These are phyloP conservation scores for Malbranchea cinnamomea DNA, from an alignment of 2,329 filamentous ascomycete species.

Conservation along the genomic window DNA sequence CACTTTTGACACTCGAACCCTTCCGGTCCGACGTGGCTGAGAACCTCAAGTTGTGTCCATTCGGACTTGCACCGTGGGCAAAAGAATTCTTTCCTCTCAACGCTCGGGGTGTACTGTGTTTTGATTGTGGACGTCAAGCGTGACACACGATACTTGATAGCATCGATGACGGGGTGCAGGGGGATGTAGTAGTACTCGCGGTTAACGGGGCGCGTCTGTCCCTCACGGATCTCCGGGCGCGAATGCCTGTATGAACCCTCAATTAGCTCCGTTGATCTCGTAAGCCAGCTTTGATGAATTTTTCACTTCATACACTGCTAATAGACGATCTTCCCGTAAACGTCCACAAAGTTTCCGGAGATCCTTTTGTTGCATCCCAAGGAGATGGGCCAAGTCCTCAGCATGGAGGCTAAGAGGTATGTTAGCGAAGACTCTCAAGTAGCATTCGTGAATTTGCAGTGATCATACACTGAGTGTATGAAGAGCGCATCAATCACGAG, in stretches of 20 bases:
- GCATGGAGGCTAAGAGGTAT: constrained; percentile 49
- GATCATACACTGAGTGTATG: constrained; percentile 51
- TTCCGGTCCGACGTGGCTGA: constrained; percentile 52
- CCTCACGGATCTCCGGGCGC: constrained; percentile 63
- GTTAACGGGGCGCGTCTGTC: constrained; percentile 65
- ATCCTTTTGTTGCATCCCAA: constrained; percentile 83
- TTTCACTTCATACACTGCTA: constrained; percentile 51
- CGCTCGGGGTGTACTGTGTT: constrained; percentile 60
- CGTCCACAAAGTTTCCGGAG: constrained; percentile 78
- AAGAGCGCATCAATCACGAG: constrained; percentile 68
- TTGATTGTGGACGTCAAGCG: constrained; percentile 81
- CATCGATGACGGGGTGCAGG: constrained; percentile 84
- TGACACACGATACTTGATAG: constrained; percentile 88
- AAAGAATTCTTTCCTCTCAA: constrained; percentile 82
- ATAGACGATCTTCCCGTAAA: constrained; percentile 71
- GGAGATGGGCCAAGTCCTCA: constrained; percentile 72
- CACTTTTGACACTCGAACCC: constrained; percentile 81
- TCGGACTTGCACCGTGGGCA: constrained; percentile 70
- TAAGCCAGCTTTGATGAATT: not conserved
- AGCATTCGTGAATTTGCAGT: constrained; percentile 8
- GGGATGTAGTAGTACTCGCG: constrained; percentile 96
- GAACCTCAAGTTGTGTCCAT: constrained; percentile 79
- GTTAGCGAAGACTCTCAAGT: constrained; percentile 7
- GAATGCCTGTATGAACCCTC: constrained; percentile 39
- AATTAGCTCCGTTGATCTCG: not conserved